These are phyloP conservation scores for Colletotrichum sp. DNA, from an alignment of 2,329 filamentous ascomycete genomes.

Conservation along the genomic window DNA sequence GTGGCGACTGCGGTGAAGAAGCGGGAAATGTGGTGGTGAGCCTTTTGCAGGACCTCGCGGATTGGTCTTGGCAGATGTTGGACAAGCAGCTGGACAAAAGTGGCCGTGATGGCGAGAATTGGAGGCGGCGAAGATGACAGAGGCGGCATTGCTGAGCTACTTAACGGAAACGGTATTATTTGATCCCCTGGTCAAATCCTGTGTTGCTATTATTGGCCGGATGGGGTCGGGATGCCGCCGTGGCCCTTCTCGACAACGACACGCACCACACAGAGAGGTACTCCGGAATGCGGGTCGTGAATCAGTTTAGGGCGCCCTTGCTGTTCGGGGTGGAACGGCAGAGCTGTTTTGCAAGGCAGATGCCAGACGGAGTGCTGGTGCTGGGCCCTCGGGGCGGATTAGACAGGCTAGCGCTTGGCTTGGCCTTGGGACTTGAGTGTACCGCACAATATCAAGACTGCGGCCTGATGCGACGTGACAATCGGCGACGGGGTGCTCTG, in stretches of 20 bases:
- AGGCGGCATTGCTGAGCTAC: conserved; percentile 7
- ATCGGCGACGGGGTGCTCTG: background rate
- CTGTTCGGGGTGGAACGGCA: background rate
- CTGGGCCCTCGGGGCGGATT: background rate
- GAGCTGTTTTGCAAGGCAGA: background rate
- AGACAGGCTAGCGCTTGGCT: background rate
- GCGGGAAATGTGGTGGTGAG: background rate
- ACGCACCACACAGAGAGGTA: background rate
- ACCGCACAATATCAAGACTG: background rate
- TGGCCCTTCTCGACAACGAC: background rate
- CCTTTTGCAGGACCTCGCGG: background rate
- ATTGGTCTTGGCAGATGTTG: conserved; percentile 16
- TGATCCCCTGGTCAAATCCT: background rate
- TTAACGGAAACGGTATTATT: background rate
- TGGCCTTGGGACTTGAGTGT: background rate
- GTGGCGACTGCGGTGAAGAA: background rate
- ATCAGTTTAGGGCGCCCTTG: background rate
- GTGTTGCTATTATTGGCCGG: background rate
- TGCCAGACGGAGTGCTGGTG: background rate
- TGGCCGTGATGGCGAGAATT: conserved; percentile 16
- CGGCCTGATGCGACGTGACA: background rate
- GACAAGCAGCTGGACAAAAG: conserved; percentile 9
- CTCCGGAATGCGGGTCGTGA: background rate
- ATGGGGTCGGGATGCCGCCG: background rate
- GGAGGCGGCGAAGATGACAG: conserved; percentile 1